Conservation (phyloP, 2,329 filamentous ascomycete genomes). For the Fusarium stilboides region DNA sequence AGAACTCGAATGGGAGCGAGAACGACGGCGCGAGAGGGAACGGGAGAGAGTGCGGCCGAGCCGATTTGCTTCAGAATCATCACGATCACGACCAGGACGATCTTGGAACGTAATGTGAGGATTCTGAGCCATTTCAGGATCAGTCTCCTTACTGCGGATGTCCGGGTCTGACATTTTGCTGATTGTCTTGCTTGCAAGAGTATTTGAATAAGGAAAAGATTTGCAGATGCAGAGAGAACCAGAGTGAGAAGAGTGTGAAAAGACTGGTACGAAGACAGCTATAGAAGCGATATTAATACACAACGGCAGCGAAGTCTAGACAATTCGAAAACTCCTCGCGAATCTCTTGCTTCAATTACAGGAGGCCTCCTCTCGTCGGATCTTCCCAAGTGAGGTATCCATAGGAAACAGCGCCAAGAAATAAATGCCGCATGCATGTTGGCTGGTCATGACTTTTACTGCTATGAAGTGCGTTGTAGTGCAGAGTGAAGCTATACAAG, state of each 20-base stretch:
- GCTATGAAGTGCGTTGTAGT: conserved; percentile 35
- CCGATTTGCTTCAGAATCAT: conserved; percentile 18
- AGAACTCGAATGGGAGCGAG: conserved; percentile 41
- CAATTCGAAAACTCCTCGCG: conserved; percentile 10
- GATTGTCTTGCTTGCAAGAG: not conserved
- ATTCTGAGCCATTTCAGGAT: conserved; percentile 37
- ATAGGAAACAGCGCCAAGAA: conserved; percentile 10
- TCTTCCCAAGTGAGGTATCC: conserved; percentile 13
- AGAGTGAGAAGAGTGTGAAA: conserved; percentile 8
- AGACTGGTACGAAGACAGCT: not conserved
- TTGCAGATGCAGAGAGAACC: conserved; percentile 6
- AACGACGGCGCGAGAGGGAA: conserved; percentile 40
- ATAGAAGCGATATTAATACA: conserved; percentile 21
- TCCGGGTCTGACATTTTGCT: conserved; percentile 40
- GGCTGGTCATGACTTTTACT: not conserved
- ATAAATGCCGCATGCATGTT: conserved; percentile 36
- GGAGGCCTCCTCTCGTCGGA: conserved; percentile 35
- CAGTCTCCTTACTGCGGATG: conserved; percentile 34
- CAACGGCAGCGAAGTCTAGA: conserved; percentile 26
- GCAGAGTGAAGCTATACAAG: conserved; percentile 39
- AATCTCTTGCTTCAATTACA: not conserved
- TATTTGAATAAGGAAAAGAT: not conserved
- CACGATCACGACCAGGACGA: conserved; percentile 12
- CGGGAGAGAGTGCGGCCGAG: conserved; percentile 34
- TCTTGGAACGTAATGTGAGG: conserved; percentile 42